Evolutionary conservation across 768 basidiomycete species (phyloP).

Genomic region (Scleroderma citrinum): DNA sequence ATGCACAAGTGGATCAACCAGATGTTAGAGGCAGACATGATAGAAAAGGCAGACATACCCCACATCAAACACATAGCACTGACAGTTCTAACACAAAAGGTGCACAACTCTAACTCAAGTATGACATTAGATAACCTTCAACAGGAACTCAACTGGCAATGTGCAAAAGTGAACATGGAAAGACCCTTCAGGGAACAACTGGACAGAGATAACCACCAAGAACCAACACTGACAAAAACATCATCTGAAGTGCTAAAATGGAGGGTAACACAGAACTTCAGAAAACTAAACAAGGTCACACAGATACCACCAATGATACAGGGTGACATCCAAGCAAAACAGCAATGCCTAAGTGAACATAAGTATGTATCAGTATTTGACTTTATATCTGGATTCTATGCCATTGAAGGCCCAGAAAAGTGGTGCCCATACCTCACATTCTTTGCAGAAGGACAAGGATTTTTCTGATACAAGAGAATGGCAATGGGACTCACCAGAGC

Average conservation of each 20-base stretch:
- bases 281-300: conserved; percentile 16
- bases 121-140: conserved; percentile 31
- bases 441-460: conserved; percentile 19
- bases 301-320: conserved; percentile 14
- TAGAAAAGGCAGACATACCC: no score
- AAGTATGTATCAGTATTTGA: no score
- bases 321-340: conserved; percentile 19
- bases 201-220: no score
- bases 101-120: conserved; percentile 20
- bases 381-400: no score
- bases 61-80: conserved; percentile 11
- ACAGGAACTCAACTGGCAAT: conserved; percentile 23
- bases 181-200: no score
- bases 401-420: no score
- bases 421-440: conserved; percentile 15
- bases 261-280: conserved; percentile 13
- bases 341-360: conserved; percentile 2
- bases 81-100: conserved; percentile 34
- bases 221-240: no score
- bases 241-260: not conserved
- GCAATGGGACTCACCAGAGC: conserved; percentile 21
- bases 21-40: no score
- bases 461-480: conserved; percentile 15
- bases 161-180: not conserved
- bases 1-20: no score